A percentile compares a stretch with the other conserved stretches of the same genome.
phyloP scores from a whole-genome alignment of 257 asterid genomes.

The Echium plantagineum region DNA sequence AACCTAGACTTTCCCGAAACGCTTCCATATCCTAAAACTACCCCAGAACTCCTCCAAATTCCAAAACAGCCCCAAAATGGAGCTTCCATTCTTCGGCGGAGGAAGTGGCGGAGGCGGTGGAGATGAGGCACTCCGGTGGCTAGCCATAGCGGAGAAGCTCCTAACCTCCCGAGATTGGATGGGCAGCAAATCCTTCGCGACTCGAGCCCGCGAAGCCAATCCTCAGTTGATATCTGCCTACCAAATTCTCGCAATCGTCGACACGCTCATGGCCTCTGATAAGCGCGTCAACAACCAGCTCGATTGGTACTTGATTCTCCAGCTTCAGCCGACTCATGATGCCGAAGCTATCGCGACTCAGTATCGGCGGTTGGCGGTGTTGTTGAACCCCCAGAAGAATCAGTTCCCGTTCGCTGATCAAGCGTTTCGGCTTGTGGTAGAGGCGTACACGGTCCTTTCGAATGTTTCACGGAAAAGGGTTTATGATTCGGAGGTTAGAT shows the following conservation, averaged over 20 bases:
- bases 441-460: constrained; percentile 78
- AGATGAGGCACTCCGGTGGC: constrained; percentile 81
- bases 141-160: constrained; percentile 80
- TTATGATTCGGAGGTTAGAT: constrained; percentile 61
- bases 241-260: constrained; percentile 75
- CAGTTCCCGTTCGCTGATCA: constrained; percentile 63
- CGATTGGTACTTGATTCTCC: constrained; percentile 76
- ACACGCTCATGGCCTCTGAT: constrained; percentile 75
- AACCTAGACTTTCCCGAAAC: too few relatives aligned
- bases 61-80: constrained; percentile 29
- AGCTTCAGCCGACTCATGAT: constrained; percentile 50
- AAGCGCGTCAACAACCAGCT: constrained; percentile 61
- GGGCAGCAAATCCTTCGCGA: constrained; percentile 80
- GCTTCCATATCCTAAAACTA: background rate
- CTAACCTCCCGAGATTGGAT: constrained; percentile 66
- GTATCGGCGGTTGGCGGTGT: constrained; percentile 49
- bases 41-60: background rate
- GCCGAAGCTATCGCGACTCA: constrained; percentile 50
- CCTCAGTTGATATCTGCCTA: constrained; percentile 66
- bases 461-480: constrained; percentile 45
- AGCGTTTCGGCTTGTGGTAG: constrained; percentile 63
- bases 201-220: constrained; percentile 88
- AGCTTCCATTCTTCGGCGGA: constrained; percentile 66
- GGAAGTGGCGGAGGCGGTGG: constrained; percentile 49
- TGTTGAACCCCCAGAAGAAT: constrained; percentile 65